Evolutionary conservation across 2,329 filamentous ascomycete species (phyloP).

Genomic region (Acrocalymma vagum): DNA sequence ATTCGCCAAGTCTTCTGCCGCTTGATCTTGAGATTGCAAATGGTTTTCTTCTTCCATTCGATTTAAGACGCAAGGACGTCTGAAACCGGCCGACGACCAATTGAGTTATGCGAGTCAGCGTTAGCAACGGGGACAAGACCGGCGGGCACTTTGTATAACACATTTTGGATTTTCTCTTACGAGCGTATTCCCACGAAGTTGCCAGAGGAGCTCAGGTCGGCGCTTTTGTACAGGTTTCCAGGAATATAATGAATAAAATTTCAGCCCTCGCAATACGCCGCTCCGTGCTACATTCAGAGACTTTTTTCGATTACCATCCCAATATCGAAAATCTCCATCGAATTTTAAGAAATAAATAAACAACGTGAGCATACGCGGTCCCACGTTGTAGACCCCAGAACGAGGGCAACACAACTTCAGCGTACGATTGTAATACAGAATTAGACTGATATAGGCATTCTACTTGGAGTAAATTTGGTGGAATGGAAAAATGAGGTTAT

Average conservation of each 20-base stretch:
- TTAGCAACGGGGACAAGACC: slow-evolving; percentile 20
- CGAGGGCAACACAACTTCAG: no score
- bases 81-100: slow-evolving; percentile 5
- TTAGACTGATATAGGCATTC: no score
- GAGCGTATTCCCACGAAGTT: slow-evolving; percentile 29
- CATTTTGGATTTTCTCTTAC: slow-evolving; percentile 30
- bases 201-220: slow-evolving; percentile 24
- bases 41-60: slow-evolving; percentile 8
- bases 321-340: no score
- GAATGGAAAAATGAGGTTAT: no score
- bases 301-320: slow-evolving; percentile 2
- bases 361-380: no score
- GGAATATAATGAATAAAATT: slow-evolving; percentile 35
- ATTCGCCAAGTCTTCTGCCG: slow-evolving; percentile 46
- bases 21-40: slow-evolving; percentile 19
- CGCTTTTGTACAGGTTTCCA: slow-evolving; percentile 27
- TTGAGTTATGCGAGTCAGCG: slow-evolving; percentile 14
- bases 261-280: slow-evolving; percentile 18
- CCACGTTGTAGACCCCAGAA: no score
- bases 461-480: no score
- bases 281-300: slow-evolving; percentile 6
- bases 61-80: slow-evolving; percentile 7
- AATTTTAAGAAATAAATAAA: no score
- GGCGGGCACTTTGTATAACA: slow-evolving; percentile 31
- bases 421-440: no score